Conservation (phyloP, 1,284 basidiomycete genomes). For the Takashimella koratensis region DNA sequence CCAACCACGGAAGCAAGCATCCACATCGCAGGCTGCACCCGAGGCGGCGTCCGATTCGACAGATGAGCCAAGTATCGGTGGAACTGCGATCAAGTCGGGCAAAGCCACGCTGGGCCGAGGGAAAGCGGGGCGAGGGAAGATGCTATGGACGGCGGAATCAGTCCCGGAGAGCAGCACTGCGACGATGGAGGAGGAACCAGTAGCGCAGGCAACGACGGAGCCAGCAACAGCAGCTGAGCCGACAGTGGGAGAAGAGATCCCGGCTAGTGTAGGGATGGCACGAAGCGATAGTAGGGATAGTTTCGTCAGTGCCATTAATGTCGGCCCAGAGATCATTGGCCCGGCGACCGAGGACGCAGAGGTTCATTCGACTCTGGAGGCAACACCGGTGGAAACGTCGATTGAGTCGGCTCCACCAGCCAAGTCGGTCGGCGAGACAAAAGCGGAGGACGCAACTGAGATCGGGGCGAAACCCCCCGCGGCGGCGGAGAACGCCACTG, state of each 20-base stretch:
- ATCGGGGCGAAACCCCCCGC: too few species aligned
- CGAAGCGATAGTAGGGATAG: slow-evolving; percentile 17
- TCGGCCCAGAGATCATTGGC: not conserved
- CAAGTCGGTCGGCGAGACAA: too few species aligned
- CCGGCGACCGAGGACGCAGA: not conserved
- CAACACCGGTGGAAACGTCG: too few species aligned
- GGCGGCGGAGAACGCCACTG: too few species aligned
- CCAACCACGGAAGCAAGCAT: slow-evolving; percentile 10
- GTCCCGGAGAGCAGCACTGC: not conserved
- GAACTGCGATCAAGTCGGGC: not conserved
- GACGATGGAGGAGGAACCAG: not conserved
- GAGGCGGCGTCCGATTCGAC: too few species aligned
- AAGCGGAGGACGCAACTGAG: too few species aligned
- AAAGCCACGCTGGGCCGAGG: slow-evolving; percentile 15
- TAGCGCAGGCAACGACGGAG: not conserved
- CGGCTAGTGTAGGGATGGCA: slow-evolving; percentile 12
- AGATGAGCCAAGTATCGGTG: too few species aligned
- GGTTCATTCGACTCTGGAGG: too few species aligned
- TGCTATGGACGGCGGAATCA: slow-evolving; percentile 3
- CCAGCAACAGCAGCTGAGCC: not conserved
- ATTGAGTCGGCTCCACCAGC: too few species aligned
- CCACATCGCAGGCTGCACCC: slow-evolving; percentile 6
- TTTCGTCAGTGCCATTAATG: slow-evolving; percentile 1
- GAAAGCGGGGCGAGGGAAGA: slow-evolving; percentile 11
- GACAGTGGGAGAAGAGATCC: not conserved